Percentiles rank a stretch among this genome's conserved stretches.
These are phyloP conservation scores for Collybia mongolica DNA, from an alignment of 768 basidiomycete species.

Conservation along the genomic window DNA sequence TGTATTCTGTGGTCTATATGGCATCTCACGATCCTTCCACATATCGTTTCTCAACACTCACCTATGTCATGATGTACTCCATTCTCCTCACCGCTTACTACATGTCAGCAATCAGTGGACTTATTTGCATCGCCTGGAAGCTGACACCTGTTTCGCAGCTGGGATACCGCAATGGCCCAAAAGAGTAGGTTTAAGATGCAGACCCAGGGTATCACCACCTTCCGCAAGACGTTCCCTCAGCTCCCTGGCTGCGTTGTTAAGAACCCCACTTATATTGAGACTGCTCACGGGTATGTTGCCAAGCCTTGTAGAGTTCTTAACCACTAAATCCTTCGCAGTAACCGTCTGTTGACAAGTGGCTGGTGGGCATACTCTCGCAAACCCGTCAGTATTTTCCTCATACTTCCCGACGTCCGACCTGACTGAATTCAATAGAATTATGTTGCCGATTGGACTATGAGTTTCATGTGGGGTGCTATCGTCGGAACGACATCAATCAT, in stretches of 20 bases:
- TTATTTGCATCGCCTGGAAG: conserved; percentile 3
- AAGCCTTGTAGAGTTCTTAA: neutral
- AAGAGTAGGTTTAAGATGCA: conserved; percentile 99
- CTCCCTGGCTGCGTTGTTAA: conserved; percentile 78
- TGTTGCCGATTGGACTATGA: conserved; percentile 88
- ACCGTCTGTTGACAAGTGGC: conserved; percentile 87
- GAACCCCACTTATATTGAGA: conserved; percentile 91
- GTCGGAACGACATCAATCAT: conserved; percentile 78
- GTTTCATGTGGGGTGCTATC: conserved; percentile 80
- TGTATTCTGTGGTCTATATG: conserved; percentile 98
- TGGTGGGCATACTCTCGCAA: conserved; percentile 97
- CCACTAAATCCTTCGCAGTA: conserved; percentile 41
- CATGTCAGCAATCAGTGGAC: conserved; percentile 54
- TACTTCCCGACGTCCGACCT: neutral
- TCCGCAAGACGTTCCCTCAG: conserved; percentile 93
- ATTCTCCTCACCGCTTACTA: conserved; percentile 84
- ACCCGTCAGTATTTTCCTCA: conserved; percentile 53
- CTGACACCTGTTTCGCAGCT: conserved; percentile 42
- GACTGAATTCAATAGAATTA: conserved; percentile 62
- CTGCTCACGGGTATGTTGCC: conserved; percentile 75
- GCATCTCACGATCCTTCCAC: conserved; percentile 86
- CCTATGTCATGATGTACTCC: conserved; percentile 70
- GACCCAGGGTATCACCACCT: conserved; percentile 80
- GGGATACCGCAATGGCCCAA: conserved; percentile 94
- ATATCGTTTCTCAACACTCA: conserved; percentile 82